A percentile compares a stretch with the other conserved stretches of the same genome.
These are phyloP conservation scores for Aspergillus spinulosporus DNA, from an alignment of 2,329 filamentous ascomycete genomes.

Conservation along the genomic window DNA sequence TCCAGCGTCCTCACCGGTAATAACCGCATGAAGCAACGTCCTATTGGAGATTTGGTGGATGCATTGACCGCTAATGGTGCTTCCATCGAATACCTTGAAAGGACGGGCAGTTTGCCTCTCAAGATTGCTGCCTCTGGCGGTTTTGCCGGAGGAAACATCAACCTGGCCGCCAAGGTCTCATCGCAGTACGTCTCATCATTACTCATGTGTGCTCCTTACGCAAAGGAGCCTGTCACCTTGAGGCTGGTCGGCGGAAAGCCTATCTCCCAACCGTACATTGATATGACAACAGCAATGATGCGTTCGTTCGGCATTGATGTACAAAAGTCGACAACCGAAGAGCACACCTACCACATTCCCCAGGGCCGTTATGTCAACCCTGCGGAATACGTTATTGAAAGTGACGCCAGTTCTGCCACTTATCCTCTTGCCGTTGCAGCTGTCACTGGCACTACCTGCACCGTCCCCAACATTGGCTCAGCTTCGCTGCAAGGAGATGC, in stretches of 20 bases:
- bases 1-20: slow-evolving; percentile 89
- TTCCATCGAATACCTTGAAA: slow-evolving; percentile 81
- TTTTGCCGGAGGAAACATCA: slow-evolving; percentile 81
- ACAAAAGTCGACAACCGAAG: slow-evolving; percentile 70
- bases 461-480: slow-evolving; percentile 92
- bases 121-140: slow-evolving; percentile 79
- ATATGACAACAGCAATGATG: slow-evolving; percentile 99
- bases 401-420: slow-evolving; percentile 95
- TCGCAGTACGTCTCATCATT: slow-evolving; percentile 99
- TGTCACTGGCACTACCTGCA: slow-evolving; percentile 93
- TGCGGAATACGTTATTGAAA: slow-evolving; percentile 84
- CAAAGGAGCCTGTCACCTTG: slow-evolving; percentile 88
- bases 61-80: slow-evolving; percentile 85
- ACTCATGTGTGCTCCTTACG: slow-evolving; percentile 94
- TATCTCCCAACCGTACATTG: slow-evolving; percentile 94
- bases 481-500: slow-evolving; percentile 92
- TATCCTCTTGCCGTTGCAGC: slow-evolving; percentile 93
- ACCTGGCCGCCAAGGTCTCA: slow-evolving; percentile 90
- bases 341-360: slow-evolving; percentile 92
- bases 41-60: slow-evolving; percentile 90
- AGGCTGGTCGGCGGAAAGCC: slow-evolving; percentile 93
- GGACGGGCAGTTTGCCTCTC: slow-evolving; percentile 78
- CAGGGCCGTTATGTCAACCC: slow-evolving; percentile 82
- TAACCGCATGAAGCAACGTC: slow-evolving; percentile 90
- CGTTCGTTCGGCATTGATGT: slow-evolving; percentile 82